Percentiles rank a stretch among this genome's conserved stretches.
These are phyloP conservation scores for Hypomontagnella monticulosa DNA, from an alignment of 495 filamentous ascomycete species.

Conservation along the genomic window DNA sequence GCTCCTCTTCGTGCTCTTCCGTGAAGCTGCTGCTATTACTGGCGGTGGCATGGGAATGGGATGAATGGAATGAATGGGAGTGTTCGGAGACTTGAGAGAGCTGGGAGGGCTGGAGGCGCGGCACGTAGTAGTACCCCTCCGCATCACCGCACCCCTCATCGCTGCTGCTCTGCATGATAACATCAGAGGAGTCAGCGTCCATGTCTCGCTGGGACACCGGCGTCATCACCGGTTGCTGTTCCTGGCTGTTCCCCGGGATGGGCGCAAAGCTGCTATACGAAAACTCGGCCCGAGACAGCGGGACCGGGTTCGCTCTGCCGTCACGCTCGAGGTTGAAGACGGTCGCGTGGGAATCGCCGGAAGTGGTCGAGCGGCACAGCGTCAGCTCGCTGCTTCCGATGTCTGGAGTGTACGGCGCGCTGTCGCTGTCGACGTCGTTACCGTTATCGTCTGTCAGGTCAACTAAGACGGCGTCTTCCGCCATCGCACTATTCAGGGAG, in stretches of 20 bases:
- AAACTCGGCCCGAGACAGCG: neutral
- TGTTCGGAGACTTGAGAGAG: too few species aligned
- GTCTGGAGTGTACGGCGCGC: neutral
- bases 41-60: too few species aligned
- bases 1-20: neutral
- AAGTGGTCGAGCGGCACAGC: neutral
- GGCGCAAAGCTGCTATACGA: slow-evolving; percentile 22
- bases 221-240: too few species aligned
- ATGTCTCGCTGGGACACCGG: neutral
- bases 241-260: neutral
- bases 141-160: neutral
- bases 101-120: neutral
- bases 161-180: neutral
- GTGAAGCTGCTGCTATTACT: neutral
- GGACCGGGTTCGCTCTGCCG: neutral
- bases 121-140: neutral
- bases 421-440: slow-evolving; percentile 3
- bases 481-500: neutral
- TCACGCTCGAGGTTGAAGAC: neutral
- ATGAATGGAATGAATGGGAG: too few species aligned
- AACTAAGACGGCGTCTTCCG: slow-evolving; percentile 7
- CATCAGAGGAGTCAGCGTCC: neutral
- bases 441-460: slow-evolving; percentile 15
- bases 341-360: neutral
- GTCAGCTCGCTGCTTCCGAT: neutral